These are phyloP conservation scores for Kazachstania bromeliacearum DNA, from an alignment of 805 yeast species.

Conservation along the genomic window DNA sequence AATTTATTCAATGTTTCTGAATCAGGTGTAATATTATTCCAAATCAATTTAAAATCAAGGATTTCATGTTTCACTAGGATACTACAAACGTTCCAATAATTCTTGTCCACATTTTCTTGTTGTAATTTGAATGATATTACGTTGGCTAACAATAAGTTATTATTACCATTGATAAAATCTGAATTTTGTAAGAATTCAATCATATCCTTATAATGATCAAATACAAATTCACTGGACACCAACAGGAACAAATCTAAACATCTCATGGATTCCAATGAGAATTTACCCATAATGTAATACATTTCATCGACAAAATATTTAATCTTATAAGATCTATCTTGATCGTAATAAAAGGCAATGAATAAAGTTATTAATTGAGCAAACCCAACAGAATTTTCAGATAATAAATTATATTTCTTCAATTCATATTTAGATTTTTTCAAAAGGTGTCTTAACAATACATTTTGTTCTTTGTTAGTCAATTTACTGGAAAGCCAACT, in stretches of 20 bases:
- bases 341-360: slow-evolving; percentile 33
- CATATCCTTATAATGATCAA: slow-evolving; percentile 38
- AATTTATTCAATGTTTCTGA: slow-evolving; percentile 38
- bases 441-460: slow-evolving; percentile 18
- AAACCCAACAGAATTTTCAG: slow-evolving; percentile 75
- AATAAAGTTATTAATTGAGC: slow-evolving; percentile 50
- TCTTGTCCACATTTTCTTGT: slow-evolving; percentile 8
- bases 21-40: slow-evolving; percentile 45
- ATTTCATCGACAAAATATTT: slow-evolving; percentile 39
- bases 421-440: slow-evolving; percentile 32
- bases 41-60: slow-evolving; percentile 53
- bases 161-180: slow-evolving; percentile 45
- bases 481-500: slow-evolving; percentile 27
- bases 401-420: slow-evolving; percentile 51
- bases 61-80: slow-evolving; percentile 58
- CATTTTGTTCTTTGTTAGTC: slow-evolving; percentile 15
- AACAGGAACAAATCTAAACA: slow-evolving; percentile 55
- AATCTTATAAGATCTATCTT: slow-evolving; percentile 35
- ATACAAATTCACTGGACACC: slow-evolving; percentile 38
- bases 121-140: slow-evolving; percentile 39
- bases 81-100: slow-evolving; percentile 40
- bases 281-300: slow-evolving; percentile 60
- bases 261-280: slow-evolving; percentile 62
- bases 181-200: slow-evolving; percentile 43
- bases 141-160: slow-evolving; percentile 46